A percentile compares a stretch with the other conserved stretches of the same genome.
Conservation (phyloP, 176 grass and related monocot genomes). For the Phragmites australis region DNA sequence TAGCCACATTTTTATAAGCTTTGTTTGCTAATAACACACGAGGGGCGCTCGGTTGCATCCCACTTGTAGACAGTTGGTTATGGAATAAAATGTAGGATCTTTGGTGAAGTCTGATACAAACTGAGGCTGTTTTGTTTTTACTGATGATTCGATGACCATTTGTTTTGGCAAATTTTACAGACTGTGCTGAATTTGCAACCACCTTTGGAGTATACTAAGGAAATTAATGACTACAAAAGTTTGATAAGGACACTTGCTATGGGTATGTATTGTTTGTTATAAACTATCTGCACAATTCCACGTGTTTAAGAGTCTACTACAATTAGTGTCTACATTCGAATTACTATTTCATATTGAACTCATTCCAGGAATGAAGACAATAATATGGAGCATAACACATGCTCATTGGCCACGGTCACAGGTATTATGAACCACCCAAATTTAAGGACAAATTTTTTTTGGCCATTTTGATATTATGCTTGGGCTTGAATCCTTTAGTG, state of each 20-base stretch:
- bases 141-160: background rate
- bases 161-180: constrained; percentile 48
- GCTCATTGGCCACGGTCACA: constrained; percentile 84
- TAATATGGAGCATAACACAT: constrained; percentile 99
- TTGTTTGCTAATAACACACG: constrained; percentile 7
- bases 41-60: background rate
- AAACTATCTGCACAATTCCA: constrained; percentile 16
- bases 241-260: constrained; percentile 93
- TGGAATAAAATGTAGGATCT: constrained; percentile 2
- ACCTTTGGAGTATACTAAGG: constrained; percentile 91
- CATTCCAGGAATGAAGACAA: constrained; percentile 95
- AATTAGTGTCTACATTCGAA: background rate
- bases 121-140: constrained; percentile 8
- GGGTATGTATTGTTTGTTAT: constrained; percentile 59
- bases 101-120: constrained; percentile 2
- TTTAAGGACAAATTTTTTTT: constrained; percentile 13
- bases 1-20: background rate
- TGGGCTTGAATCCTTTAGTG: constrained; percentile 18
- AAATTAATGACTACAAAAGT: constrained; percentile 96
- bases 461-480: constrained; percentile 11
- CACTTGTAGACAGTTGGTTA: background rate
- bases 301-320: constrained; percentile 19
- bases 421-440: constrained; percentile 49
- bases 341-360: constrained; percentile 33
- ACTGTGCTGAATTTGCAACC: constrained; percentile 96